These are phyloP conservation scores for Lathyrus sativus DNA, from an alignment of 306 rosid species.

Conservation along the genomic window DNA sequence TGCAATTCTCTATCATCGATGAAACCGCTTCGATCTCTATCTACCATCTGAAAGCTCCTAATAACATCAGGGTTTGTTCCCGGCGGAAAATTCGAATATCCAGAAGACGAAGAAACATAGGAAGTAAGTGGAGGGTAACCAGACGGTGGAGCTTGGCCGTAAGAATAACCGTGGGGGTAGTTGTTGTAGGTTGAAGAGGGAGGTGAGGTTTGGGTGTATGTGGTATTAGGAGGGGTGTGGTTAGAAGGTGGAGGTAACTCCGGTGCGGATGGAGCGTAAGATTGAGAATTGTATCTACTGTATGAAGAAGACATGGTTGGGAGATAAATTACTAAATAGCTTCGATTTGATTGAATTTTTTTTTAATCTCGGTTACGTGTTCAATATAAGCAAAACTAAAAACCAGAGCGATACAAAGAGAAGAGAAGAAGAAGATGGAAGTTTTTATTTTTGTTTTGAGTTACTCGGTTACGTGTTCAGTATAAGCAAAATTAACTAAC, in stretches of 20 bases:
- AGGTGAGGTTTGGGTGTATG: slow-evolving; percentile 29
- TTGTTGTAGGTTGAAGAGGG: slow-evolving; percentile 30
- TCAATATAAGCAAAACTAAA: too few relatives aligned
- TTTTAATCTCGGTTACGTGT: too few relatives aligned
- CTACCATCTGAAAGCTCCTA: slow-evolving; percentile 76
- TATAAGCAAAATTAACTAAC: not conserved
- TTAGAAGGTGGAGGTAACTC: slow-evolving; percentile 37
- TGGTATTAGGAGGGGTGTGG: slow-evolving; percentile 26
- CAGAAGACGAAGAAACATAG: slow-evolving; percentile 29
- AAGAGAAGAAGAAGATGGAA: not conserved
- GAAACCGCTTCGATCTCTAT: slow-evolving; percentile 80
- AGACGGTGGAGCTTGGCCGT: slow-evolving; percentile 37
- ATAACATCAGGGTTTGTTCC: slow-evolving; percentile 74
- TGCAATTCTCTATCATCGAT: slow-evolving; percentile 79
- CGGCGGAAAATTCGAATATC: slow-evolving; percentile 55
- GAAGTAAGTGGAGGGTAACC: slow-evolving; percentile 33
- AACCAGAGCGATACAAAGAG: not conserved
- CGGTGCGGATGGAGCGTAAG: slow-evolving; percentile 66
- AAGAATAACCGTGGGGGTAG: not conserved
- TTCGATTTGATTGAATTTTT: not conserved
- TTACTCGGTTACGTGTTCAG: not conserved
- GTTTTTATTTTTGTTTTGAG: not conserved
- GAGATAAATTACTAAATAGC: not conserved
- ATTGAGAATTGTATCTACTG: slow-evolving; percentile 41
- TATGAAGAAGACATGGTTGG: slow-evolving; percentile 59